Percentiles rank a stretch among this genome's conserved stretches.
Evolutionary conservation across 2,329 filamentous ascomycete species (phyloP).

Genomic region (Cladobotryum mycophilum): DNA sequence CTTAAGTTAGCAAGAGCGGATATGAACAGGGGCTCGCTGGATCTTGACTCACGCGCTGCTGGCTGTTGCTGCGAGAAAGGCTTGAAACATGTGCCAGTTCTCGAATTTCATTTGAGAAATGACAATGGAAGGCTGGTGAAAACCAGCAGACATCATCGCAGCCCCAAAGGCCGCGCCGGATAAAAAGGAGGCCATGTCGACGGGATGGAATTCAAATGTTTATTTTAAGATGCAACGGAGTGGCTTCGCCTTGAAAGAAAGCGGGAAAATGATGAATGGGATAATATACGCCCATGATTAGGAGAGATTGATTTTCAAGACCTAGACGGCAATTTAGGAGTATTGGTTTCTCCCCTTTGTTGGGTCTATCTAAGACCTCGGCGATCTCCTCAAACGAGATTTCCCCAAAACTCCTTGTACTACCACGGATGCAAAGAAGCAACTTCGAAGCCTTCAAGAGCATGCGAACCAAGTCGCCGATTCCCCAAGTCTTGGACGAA

Average conservation of each 20-base stretch:
- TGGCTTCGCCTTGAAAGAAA: background rate
- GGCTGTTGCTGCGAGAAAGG: constrained; percentile 57
- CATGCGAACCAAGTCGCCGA: constrained; percentile 7
- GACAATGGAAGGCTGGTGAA: constrained; percentile 55
- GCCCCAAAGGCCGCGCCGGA: constrained; percentile 56
- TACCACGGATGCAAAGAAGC: background rate
- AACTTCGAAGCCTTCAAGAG: background rate
- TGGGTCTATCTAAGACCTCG: no score
- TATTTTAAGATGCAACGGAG: background rate
- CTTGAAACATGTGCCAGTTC: constrained; percentile 61
- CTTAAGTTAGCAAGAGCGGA: no score
- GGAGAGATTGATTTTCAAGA: no score
- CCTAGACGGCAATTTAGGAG: no score
- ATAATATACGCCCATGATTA: no score
- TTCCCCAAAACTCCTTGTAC: no score
- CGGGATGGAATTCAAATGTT: background rate
- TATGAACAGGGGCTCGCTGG: background rate
- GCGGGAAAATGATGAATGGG: no score
- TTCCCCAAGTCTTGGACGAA: constrained; percentile 3
- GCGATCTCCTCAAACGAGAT: no score
- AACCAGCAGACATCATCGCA: constrained; percentile 53
- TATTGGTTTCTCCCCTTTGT: no score
- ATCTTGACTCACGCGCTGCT: constrained; percentile 49
- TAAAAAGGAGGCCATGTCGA: constrained; percentile 29
- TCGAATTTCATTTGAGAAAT: constrained; percentile 53